phyloP scores from a whole-genome alignment of 2,329 filamentous ascomycete genomes.

The Fusarium sacchari region DNA sequence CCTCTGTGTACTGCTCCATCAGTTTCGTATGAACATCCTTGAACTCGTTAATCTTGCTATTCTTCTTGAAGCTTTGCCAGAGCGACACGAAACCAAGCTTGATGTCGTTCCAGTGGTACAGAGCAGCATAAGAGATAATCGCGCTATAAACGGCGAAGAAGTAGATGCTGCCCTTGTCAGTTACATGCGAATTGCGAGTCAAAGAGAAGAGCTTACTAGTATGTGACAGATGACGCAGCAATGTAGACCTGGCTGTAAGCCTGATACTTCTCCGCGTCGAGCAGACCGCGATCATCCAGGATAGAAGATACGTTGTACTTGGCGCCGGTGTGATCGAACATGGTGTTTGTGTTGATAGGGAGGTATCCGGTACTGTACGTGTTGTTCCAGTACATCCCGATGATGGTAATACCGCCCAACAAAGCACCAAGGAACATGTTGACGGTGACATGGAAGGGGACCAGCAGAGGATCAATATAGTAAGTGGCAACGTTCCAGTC shows the following conservation, averaged over 20 bases:
- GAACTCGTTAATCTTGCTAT: slow-evolving; percentile 32
- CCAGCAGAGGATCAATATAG: slow-evolving; percentile 30
- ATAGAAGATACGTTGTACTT: slow-evolving; percentile 56
- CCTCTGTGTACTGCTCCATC: slow-evolving; percentile 57
- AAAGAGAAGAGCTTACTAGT: slow-evolving; percentile 16
- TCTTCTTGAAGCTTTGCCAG: slow-evolving; percentile 23
- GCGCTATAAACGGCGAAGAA: slow-evolving; percentile 46
- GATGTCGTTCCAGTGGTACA: slow-evolving; percentile 50
- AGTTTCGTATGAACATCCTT: slow-evolving; percentile 56
- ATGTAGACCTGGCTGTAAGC: slow-evolving; percentile 49
- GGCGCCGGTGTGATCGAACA: slow-evolving; percentile 57
- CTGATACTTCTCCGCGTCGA: slow-evolving; percentile 51
- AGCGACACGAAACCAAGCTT: slow-evolving; percentile 45
- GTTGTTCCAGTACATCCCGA: slow-evolving; percentile 56
- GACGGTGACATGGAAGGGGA: slow-evolving; percentile 54
- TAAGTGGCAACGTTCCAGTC: slow-evolving; percentile 56
- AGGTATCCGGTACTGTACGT: slow-evolving; percentile 57
- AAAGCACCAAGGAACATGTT: slow-evolving; percentile 49
- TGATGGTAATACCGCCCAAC: slow-evolving; percentile 53
- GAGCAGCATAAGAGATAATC: slow-evolving; percentile 49
- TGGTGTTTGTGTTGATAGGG: slow-evolving; percentile 58
- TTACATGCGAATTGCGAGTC: fast-evolving
- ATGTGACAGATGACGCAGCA: slow-evolving; percentile 34
- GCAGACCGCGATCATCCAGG: slow-evolving; percentile 49
- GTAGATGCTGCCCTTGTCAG: slow-evolving; percentile 13